Evolutionary conservation across 768 basidiomycete genomes (phyloP), one percentile per base, ranked within the genome.

Genomic region (Psilocybe sp.): DNA sequence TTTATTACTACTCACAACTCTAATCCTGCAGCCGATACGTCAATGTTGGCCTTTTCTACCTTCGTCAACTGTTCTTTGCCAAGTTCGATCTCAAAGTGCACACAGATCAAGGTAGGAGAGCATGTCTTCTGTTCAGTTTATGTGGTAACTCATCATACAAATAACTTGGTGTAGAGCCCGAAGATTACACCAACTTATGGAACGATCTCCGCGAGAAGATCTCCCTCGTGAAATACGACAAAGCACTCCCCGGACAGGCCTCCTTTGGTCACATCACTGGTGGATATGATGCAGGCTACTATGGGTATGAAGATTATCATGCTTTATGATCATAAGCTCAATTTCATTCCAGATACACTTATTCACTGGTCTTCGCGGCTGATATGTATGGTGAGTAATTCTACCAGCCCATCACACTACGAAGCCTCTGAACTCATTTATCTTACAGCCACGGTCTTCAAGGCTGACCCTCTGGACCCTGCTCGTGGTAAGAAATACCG

Each of bases 61-160:
- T 91, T 10, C 82, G 88, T 20, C 92, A 94, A 62, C 70, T 93
- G 5, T 93, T 92, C 77, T 91, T 90, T 59, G 89, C 84, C 52
- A 82, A 81, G 58, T 89, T 82, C 56, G 89, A 91, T 64, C 75
- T 88, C 59, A 80, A 83, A 60, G 81, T 89, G 7, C 88, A 89
- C 66, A 85, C 81, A 1, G 80, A 82, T 56, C 75, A 84, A 72
- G 77, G 87, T 82, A 36, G 35, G 68, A 56, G 5, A 40, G 36
- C 28, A 33, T 40, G 14, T 16, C 16, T 33, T 13, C 7, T 41
- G 12, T 23, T 7, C 14, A 10, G 14, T 18, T 18, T 23, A 6
- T 14, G 14, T 2, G 13, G 20, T 15, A 46, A 40, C 28, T 40
- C 31, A 23, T 20, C 45, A 35, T 14, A 55, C 14, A n/a, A 51